phyloP scores from a whole-genome alignment of 345 rosid species.

The Hypericum androsaemum region DNA sequence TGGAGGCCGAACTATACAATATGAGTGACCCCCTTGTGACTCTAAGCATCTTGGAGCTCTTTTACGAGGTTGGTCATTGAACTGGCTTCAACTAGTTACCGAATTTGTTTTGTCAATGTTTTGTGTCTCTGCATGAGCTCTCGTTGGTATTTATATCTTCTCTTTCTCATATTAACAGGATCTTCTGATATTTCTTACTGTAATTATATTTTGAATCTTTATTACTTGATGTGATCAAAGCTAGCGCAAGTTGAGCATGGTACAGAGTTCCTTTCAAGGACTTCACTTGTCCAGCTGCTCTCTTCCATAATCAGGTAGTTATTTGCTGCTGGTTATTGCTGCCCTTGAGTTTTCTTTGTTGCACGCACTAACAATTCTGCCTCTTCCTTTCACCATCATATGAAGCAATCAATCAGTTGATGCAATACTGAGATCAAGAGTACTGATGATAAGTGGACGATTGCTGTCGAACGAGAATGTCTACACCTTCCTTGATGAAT shows the following conservation, averaged over 20 bases:
- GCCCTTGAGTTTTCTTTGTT: conserved; percentile 2
- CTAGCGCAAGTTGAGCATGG: conserved; percentile 63
- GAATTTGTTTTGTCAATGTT: not conserved
- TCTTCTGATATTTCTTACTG: not conserved
- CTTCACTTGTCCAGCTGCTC: conserved; percentile 54
- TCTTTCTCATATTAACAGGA: not conserved
- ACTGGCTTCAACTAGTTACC: not conserved
- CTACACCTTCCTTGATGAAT: conserved; percentile 39
- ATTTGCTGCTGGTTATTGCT: conserved; percentile 7
- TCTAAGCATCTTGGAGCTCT: conserved; percentile 68
- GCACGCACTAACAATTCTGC: not conserved
- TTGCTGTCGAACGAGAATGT: conserved; percentile 56
- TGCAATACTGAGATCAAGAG: conserved; percentile 59
- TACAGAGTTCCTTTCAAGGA: conserved; percentile 60
- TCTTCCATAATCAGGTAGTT: conserved; percentile 60
- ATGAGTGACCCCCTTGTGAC: conserved; percentile 55
- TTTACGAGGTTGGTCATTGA: conserved; percentile 59
- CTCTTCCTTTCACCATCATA: not conserved
- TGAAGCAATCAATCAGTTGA: conserved; percentile 46
- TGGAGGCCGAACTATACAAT: conserved; percentile 63
- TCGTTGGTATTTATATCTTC: not conserved
- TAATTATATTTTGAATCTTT: conserved; percentile 1
- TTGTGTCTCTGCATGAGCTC: not conserved
- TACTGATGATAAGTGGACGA: conserved; percentile 73
- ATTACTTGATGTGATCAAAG: conserved; percentile 21